Base-by-base conservation (phyloP, 2,329 filamentous ascomycete genomes). In the Penicillium sp. region DNA sequence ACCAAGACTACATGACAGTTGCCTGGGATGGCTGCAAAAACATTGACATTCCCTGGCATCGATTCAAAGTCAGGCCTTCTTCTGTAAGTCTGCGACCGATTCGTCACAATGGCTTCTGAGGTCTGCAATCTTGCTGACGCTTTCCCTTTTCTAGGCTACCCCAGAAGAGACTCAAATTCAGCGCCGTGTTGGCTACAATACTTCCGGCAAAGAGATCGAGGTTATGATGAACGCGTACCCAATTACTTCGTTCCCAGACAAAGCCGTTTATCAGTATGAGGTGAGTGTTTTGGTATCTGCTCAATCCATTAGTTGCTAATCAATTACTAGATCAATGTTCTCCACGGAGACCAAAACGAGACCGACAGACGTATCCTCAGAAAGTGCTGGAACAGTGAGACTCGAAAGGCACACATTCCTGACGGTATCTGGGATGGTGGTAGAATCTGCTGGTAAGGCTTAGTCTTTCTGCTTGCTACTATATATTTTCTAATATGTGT, bases 241-340 rank as follows among this genome's bases (percentile, higher is more conserved):
- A 0, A 86, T 97, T 52, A 74, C 71, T 0, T 74, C 77, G 10
- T 84, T 86, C 53, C 85, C 85, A 0, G 79, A 72, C 2, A 81
- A 78, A 12, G 82, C 84, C 0, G 83, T 97, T 22, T 86, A 86
- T 59, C 92, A 97, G 69, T 97, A 93, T 64, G 91, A 96, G 76
- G 89, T 92, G 76, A 81, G 88, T 82, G 31, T 49, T 17, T 49
- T 44, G 8, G 17, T 10, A 3, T 8, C 16, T 10, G 4, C 22
- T 26, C 5, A 11, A 31, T 40, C 47, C 2, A 56, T 31, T 45
- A 5, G n/a, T 38, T 41, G 26, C 59, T 67, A 41, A 65, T 40
- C 58, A 28, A 44, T 45, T 12, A 22, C n/a, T 56, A 91, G 88
- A 77, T 96, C 26, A 69, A 81, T 4, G 81, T 93, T 41, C 84